phyloP scores from a whole-genome alignment of 2,329 filamentous ascomycete genomes.

The Paramyrothecium sp. region DNA sequence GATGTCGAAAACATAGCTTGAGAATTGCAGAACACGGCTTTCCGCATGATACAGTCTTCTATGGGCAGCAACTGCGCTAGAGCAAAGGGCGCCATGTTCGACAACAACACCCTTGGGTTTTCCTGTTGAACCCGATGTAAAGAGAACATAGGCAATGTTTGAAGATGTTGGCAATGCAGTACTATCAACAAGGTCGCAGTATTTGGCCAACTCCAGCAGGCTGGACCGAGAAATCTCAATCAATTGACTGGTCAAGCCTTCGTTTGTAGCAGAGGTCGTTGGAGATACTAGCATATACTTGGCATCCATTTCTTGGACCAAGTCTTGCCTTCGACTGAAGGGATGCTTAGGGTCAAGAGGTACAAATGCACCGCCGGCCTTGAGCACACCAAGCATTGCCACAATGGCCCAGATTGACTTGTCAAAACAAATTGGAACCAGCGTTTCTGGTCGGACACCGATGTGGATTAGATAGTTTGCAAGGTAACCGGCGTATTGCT shows the following conservation, averaged over 20 bases:
- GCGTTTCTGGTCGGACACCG: neutral
- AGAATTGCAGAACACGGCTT: constrained; percentile 16
- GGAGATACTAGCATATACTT: neutral
- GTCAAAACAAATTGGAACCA: neutral
- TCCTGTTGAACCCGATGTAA: constrained; percentile 22
- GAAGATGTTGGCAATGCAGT: neutral
- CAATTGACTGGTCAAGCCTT: neutral
- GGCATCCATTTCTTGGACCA: neutral
- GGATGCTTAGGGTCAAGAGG: neutral
- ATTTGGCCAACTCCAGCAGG: neutral
- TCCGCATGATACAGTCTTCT: constrained; percentile 6
- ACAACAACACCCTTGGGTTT: constrained; percentile 19
- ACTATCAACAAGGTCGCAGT: neutral
- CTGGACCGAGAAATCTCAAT: neutral
- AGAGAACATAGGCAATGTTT: constrained; percentile 17
- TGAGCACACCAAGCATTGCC: neutral
- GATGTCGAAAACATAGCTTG: constrained; percentile 19
- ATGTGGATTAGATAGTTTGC: neutral
- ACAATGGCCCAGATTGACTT: neutral
- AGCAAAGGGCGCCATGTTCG: constrained; percentile 11
- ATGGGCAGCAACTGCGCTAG: neutral
- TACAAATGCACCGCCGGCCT: neutral
- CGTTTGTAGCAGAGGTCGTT: neutral
- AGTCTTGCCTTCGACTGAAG: neutral
- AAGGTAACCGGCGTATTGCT: neutral